Evolutionary conservation across 208 protist species (phyloP).

Genomic region (Leishmania mexicana): DNA sequence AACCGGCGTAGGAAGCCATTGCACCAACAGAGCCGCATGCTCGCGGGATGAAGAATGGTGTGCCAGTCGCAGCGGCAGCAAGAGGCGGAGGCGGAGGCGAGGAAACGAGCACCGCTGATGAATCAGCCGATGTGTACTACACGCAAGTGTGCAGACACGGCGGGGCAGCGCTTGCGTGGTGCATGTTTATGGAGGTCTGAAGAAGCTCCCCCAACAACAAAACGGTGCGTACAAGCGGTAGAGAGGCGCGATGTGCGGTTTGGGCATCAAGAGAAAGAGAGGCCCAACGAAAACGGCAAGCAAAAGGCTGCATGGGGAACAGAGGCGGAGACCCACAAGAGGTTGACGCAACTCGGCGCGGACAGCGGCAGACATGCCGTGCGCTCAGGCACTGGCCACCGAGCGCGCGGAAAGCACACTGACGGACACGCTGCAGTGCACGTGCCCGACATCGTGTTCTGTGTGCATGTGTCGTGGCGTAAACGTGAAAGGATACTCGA

Average conservation of each 20-base stretch:
- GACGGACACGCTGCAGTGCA: background rate
- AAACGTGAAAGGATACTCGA: background rate
- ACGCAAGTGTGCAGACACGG: background rate
- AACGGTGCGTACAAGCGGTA: background rate
- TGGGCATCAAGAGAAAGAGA: background rate
- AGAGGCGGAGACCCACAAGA: background rate
- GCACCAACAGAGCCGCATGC: constrained; percentile 9
- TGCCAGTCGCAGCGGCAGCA: background rate
- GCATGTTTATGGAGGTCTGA: background rate
- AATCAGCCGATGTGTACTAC: background rate
- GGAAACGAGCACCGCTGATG: background rate
- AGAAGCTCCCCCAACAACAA: background rate
- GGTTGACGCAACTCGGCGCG: background rate
- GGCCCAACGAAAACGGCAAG: background rate
- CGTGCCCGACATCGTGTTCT: background rate
- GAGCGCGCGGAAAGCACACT: background rate
- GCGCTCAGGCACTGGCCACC: background rate
- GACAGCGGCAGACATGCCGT: background rate
- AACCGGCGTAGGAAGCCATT: constrained; percentile 9
- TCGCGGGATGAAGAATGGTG: background rate
- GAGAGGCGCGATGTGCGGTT: background rate
- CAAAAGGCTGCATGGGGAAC: background rate
- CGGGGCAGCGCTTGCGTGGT: background rate
- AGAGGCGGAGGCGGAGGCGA: background rate
- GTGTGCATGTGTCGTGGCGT: background rate